Base-by-base conservation (phyloP, 1,284 basidiomycete species). In the Ustilago bromivora region DNA sequence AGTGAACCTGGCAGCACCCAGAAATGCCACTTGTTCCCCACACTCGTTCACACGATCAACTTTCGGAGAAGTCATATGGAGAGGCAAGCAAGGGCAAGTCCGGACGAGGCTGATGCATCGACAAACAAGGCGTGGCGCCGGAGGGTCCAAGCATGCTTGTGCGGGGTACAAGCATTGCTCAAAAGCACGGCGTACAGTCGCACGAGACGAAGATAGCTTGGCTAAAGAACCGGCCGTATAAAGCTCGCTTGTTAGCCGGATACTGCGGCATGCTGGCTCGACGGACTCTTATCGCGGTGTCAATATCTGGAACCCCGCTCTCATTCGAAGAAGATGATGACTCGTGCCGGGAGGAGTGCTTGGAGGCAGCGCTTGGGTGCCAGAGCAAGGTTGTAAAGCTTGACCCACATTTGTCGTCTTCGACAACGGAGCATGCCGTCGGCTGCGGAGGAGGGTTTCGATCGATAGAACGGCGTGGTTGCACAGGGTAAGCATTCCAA, bases 61-160 rank as follows among this genome's bases (percentile, higher is more conserved):
- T 34, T 11, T 19, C 19, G 3, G 54, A 40, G 6, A 38, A 36
- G 23, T n/a, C 12, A 32, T 12, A 12, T 46, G 56, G 10, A 38
- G 19, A 36, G 19, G 31, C 57, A 46, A 12, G 32, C 28, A 35
- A 32, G 40, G 49, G 11, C 35, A 55, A 52, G 36, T 47, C 40
- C 52, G n/a, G 36, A 28, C 19, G 34, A 36, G 5, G 19, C 13
- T 4, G 34, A 15, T 31, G 23, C n/a, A 28, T 40, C n/a, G 2
- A 38, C 6, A n/a, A 31, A 5, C n/a, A 59, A 63, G 38, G 60
- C 66, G 63, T 63, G 66, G 66, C 66, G 36, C 32, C 13, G 23
- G 12, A 68, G 51, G 60, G 65, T 66, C 58, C 52, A 36, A 23
- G 10, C 38, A 23, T 38, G 19, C 6, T 36, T 12, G n/a, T 43